phyloP scores from a whole-genome alignment of 2,329 filamentous ascomycete genomes.

The Trichoderma breve region DNA sequence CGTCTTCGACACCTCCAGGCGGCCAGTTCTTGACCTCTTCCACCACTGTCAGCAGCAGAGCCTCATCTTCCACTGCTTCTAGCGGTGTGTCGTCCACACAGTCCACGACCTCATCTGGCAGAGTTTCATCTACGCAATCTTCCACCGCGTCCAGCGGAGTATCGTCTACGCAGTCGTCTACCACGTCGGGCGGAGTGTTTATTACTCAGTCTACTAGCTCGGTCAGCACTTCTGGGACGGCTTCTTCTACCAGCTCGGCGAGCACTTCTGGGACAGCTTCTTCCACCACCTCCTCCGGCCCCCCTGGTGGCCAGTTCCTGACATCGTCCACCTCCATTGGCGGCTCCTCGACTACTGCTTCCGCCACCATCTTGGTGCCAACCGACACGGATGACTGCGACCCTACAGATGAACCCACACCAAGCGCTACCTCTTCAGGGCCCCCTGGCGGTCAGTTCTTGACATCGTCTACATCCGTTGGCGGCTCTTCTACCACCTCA shows the following conservation, averaged over 20 bases:
- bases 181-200: not conserved
- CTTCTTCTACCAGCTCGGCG: not conserved
- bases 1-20: not conserved
- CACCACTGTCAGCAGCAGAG: not conserved
- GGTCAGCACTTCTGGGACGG: not conserved
- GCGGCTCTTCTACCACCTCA: not conserved
- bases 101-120: not conserved
- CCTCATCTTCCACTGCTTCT: not conserved
- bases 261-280: not conserved
- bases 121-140: not conserved
- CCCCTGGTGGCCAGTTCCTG: not conserved
- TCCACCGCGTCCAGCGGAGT: not conserved
- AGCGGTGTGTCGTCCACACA: not conserved
- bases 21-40: not conserved
- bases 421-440: too few relatives aligned
- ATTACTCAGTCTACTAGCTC: not conserved
- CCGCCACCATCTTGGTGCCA: not conserved
- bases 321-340: not conserved
- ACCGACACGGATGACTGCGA: not conserved
- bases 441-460: too few relatives aligned
- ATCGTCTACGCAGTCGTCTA: not conserved
- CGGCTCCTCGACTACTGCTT: not conserved
- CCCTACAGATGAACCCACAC: not conserved
- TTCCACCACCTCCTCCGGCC: not conserved
- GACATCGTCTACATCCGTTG: too few relatives aligned